These are phyloP conservation scores for Candida smagusa DNA, from an alignment of 1,139 yeast genomes.

Conservation along the genomic window DNA sequence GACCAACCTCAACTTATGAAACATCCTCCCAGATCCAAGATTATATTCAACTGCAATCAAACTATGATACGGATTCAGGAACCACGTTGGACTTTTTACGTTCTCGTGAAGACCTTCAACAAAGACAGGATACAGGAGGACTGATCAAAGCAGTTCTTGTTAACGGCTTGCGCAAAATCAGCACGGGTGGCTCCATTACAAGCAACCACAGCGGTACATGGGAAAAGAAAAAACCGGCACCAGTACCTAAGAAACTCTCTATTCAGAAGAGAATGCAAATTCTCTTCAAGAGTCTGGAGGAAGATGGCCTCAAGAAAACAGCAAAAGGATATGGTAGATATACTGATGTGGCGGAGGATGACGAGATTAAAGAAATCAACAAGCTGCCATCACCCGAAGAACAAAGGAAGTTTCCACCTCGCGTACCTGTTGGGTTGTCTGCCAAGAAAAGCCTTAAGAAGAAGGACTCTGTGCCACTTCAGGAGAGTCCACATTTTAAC, in stretches of 20 bases:
- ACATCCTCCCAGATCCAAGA: slow-evolving; percentile 30
- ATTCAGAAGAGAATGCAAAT: slow-evolving; percentile 70
- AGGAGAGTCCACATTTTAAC: neutral
- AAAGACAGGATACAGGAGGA: slow-evolving; percentile 41
- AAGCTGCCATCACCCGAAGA: slow-evolving; percentile 9
- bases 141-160: slow-evolving; percentile 38
- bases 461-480: neutral
- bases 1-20: slow-evolving; percentile 21
- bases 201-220: slow-evolving; percentile 10
- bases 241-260: slow-evolving; percentile 31
- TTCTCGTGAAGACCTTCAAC: slow-evolving; percentile 34
- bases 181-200: slow-evolving; percentile 34
- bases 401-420: slow-evolving; percentile 25
- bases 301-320: slow-evolving; percentile 46
- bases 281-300: slow-evolving; percentile 41
- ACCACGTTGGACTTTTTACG: slow-evolving; percentile 57
- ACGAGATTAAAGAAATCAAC: slow-evolving; percentile 42
- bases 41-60: slow-evolving; percentile 30
- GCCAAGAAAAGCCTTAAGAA: slow-evolving; percentile 8
- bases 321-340: slow-evolving; percentile 77
- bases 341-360: slow-evolving; percentile 46
- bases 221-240: slow-evolving; percentile 2
- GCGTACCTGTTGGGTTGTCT: slow-evolving; percentile 29
- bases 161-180: slow-evolving; percentile 35
- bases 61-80: slow-evolving; percentile 2